A percentile compares a stretch with the other conserved stretches of the same genome.
phyloP scores from a whole-genome alignment of 2,329 filamentous ascomycete species.

The Biscogniauxia sp. region DNA sequence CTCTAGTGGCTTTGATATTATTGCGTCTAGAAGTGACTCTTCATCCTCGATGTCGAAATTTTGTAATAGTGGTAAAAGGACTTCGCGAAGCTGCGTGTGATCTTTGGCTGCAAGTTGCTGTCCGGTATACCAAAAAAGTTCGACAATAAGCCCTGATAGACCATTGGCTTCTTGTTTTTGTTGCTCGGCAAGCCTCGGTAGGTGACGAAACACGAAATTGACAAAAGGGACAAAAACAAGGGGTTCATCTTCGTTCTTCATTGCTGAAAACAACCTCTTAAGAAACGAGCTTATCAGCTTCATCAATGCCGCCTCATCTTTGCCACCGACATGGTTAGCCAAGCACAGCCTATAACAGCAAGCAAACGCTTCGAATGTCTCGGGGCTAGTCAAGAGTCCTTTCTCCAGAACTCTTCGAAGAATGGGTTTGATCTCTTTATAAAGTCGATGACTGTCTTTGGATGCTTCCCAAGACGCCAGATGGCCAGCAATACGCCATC shows the following conservation, averaged over 20 bases:
- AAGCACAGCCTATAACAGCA: constrained; percentile 30
- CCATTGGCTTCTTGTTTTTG: constrained; percentile 17
- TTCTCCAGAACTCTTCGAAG: constrained; percentile 27
- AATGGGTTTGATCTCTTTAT: constrained; percentile 22
- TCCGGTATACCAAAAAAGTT: constrained; percentile 22
- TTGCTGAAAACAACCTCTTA: constrained; percentile 18
- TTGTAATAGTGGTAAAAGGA: constrained; percentile 20
- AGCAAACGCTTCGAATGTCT: constrained; percentile 30
- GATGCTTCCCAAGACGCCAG: constrained; percentile 28
- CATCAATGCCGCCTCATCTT: constrained; percentile 24
- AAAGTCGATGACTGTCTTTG: constrained; percentile 24
- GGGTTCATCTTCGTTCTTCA: constrained; percentile 14
- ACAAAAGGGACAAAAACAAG: constrained; percentile 18
- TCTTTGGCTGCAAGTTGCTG: constrained; percentile 7
- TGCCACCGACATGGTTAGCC: constrained; percentile 27
- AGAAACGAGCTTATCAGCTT: constrained; percentile 25
- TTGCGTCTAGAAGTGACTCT: constrained; percentile 25
- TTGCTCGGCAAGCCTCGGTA: constrained; percentile 26
- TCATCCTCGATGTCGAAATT: constrained; percentile 27
- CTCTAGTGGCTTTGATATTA: constrained; percentile 27
- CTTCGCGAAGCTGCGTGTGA: constrained; percentile 8
- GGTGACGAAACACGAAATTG: constrained; percentile 23
- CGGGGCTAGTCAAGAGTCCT: constrained; percentile 15
- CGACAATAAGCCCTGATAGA: constrained; percentile 21
- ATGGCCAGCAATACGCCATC: constrained; percentile 29